phyloP scores from a whole-genome alignment of 768 basidiomycete species.

The Psilocybe cyanescens region DNA sequence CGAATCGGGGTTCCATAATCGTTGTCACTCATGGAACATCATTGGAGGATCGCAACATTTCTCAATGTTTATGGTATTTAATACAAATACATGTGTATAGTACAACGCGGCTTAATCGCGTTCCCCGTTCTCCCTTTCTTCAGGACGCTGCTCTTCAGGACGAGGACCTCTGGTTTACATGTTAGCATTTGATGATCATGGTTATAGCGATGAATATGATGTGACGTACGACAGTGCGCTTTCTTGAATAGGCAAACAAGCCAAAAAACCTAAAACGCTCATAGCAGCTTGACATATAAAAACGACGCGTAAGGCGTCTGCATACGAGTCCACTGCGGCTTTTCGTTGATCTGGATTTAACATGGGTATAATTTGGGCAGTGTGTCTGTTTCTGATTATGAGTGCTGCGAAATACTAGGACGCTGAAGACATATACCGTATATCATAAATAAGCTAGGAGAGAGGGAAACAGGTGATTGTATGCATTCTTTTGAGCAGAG shows the following conservation, averaged over 20 bases:
- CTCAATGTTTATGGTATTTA: conserved; percentile 28
- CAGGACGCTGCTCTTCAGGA: conserved; percentile 60
- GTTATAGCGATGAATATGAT: not conserved
- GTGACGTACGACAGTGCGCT: conserved; percentile 61
- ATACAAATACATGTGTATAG: conserved; percentile 27
- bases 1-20: not conserved
- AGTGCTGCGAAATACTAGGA: not conserved
- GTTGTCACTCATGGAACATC: not conserved
- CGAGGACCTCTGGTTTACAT: conserved; percentile 52
- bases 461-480: not conserved
- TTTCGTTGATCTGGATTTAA: conserved; percentile 57
- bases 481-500: not conserved
- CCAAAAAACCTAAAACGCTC: conserved; percentile 68
- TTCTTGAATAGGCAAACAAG: conserved; percentile 78
- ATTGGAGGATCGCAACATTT: conserved; percentile 16
- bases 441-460: conserved; percentile 69
- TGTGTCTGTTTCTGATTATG: conserved; percentile 49
- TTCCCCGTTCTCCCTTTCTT: conserved; percentile 38
- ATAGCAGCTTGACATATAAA: conserved; percentile 80
- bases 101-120: conserved; percentile 28
- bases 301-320: conserved; percentile 76
- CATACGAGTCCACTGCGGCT: conserved; percentile 79
- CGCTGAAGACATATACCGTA: conserved; percentile 34
- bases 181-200: not conserved
- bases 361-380: conserved; percentile 70